phyloP scores from a whole-genome alignment of 306 rosid genomes.

The Rosa multiflora region DNA sequence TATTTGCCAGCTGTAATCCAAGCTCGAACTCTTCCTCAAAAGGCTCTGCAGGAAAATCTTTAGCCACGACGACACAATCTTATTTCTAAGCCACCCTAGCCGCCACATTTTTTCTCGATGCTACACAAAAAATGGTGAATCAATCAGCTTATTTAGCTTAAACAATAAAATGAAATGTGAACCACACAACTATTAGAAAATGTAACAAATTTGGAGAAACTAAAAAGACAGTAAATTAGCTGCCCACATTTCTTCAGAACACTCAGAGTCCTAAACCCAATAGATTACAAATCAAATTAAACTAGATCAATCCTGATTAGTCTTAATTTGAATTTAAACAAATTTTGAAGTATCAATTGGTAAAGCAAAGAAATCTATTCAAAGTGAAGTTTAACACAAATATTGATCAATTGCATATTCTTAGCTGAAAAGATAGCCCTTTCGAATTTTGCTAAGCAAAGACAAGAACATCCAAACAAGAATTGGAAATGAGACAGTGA shows the following conservation, averaged over 20 bases:
- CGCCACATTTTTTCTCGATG: conserved; percentile 83
- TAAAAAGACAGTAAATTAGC: not conserved
- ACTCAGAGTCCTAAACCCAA: too few relatives aligned
- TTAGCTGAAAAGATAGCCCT: too few relatives aligned
- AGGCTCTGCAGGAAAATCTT: conserved; percentile 94
- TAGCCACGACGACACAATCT: conserved; percentile 93
- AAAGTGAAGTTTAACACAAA: too few relatives aligned
- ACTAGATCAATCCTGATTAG: too few relatives aligned
- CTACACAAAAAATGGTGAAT: conserved; percentile 32
- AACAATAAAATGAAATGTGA: not conserved
- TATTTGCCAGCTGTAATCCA: conserved; percentile 28
- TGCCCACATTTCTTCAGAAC: not conserved
- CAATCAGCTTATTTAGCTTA: conserved; percentile 10
- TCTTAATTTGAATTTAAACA: too few relatives aligned
- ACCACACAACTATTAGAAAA: not conserved
- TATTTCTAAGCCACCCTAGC: conserved; percentile 94
- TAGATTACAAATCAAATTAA: too few relatives aligned
- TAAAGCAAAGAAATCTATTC: too few relatives aligned
- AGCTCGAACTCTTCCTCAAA: conserved; percentile 96
- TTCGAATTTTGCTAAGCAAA: too few relatives aligned
- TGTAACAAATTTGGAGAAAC: not conserved
- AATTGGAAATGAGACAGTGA: too few relatives aligned
- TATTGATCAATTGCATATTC: too few relatives aligned
- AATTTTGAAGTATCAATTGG: too few relatives aligned
- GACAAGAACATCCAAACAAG: too few relatives aligned